Percentiles rank a stretch among this genome's conserved stretches.
Evolutionary conservation across 2,329 filamentous ascomycete genomes (phyloP).

Genomic region (Cercospora sesami): DNA sequence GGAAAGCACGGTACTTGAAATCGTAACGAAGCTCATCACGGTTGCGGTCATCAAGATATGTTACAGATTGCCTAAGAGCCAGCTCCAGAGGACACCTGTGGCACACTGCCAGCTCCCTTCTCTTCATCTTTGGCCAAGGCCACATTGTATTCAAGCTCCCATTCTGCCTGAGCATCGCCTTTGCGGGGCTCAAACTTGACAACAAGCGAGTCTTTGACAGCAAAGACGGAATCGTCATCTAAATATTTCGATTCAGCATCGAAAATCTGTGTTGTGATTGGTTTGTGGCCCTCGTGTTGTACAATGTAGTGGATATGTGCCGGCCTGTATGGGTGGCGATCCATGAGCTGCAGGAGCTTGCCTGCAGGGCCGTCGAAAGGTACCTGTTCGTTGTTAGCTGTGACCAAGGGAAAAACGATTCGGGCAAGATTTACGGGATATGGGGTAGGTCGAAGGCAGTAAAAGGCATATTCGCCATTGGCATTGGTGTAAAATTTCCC

Average conservation of each 20-base stretch:
- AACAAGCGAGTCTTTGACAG: conserved; percentile 50
- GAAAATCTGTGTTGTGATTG: conserved; percentile 77
- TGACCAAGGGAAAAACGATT: background rate
- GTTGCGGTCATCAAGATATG: background rate
- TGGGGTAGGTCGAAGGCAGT: conserved; percentile 31
- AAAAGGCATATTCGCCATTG: conserved; percentile 28
- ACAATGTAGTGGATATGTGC: conserved; percentile 59
- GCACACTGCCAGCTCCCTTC: conserved; percentile 8
- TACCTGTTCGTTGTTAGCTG: conserved; percentile 32
- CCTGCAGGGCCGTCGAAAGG: conserved; percentile 41
- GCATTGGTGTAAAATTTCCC: conserved; percentile 68
- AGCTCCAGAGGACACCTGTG: conserved; percentile 10
- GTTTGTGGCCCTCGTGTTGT: conserved; percentile 58
- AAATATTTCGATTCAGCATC: conserved; percentile 46
- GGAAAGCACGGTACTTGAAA: background rate
- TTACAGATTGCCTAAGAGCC: background rate
- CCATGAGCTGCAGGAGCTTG: conserved; percentile 58
- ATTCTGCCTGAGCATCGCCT: conserved; percentile 45
- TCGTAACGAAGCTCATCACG: background rate
- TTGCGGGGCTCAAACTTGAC: conserved; percentile 58
- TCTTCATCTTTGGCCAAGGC: conserved; percentile 32
- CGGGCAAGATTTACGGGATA: conserved; percentile 18
- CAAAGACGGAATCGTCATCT: conserved; percentile 23
- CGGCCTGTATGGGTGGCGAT: conserved; percentile 62
- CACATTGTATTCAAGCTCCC: conserved; percentile 25